Base-by-base conservation (phyloP, 495 filamentous ascomycete genomes). In the Talaromyces stipitatus region DNA sequence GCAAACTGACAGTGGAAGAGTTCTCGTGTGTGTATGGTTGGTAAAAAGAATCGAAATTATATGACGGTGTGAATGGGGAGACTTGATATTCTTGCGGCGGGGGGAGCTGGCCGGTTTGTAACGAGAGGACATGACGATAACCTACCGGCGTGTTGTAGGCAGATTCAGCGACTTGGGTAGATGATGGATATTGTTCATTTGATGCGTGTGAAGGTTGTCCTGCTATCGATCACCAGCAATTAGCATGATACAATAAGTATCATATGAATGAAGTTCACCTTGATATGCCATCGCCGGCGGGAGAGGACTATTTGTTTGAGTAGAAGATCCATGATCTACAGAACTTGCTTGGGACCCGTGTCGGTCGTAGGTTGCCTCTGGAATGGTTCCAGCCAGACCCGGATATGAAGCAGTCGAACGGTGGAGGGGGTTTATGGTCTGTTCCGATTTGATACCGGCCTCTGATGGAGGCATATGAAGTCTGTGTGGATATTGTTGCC, bases 401-500 rank as follows among this genome's bases (percentile, higher is more conserved):
- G 59, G 60, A 54, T 77, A 77, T 1, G 75, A 61, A 26, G 73
- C 58, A 18, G 58, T 58, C 3, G 67, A 52, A 45, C 66, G 71
- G 22, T 36, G 54, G 9, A 50, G 16, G 14, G 53, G 27, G 41
- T 55, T 58, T 10, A 70, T 46, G 11, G 60, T 46, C 29, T 12
- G 24, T n/a, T 68, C 68, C 18, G 70, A 46, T 10, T 66, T 64
- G 16, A 69, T 60, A 24, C 68, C 64, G n/a, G 68, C 54, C 32
- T 61, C 74, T 20, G 68, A 68, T 23, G 61, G 65, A 6, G 64
- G 70, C 20, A 70, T 58, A 33, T 67, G 70, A 54, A 74, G 60
- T n/a, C 69, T 63, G 12, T 64, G 58, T 43, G 64, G 73, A 1
- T 26, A 55, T 14, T 30, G 50, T 20, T 72, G 55, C 4, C 63